Evolutionary conservation across 116 monocot species (phyloP), one percentile per base, ranked within the genome.

Genomic region (Dioscorea cayenensis): DNA sequence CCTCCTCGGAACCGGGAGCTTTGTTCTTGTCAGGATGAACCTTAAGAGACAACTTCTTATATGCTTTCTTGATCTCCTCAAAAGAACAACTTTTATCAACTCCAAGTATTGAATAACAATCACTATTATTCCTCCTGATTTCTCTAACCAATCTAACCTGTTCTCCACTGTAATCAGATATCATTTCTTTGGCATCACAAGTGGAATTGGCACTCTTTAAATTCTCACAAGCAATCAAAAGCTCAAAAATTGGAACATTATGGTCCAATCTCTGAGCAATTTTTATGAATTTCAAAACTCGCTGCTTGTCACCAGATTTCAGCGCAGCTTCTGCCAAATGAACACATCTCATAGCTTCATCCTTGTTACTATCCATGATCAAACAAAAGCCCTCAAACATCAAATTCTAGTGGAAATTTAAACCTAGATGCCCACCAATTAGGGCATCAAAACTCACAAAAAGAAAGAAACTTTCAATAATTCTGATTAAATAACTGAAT

Each of bases 1-100:
- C 87, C 66, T 87, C 84, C 22, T 87, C 84, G 7, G 84, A 84
- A 23, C 87, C 87, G 20, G 84, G 87, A 3, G 81, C 87, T 64
- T 81, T 84, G 76, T 84, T 87, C 73, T 87, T 87, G 58, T 87
- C 87, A 23, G 84, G 87, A 65, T 87, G 87, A 35, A 87, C 75
- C 65, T 81, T 87, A 19, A 87, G 80, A 2, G 87, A 87, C 48
- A 87, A 35, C 62, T 80, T 87, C 73, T 66, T 83, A 49, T 87
- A 84, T 8, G 87, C 87, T 49, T 59, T 87, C 51, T 72, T 71
- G 23, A 87, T 83, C 66, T 87, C 84, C 69, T 87, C 87, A 0
- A 59, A 68, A 14, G 83, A 80, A 60, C 80, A 87, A 35, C 51
- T 78, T 72, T 73, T 83, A 60, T 80, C 80, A 14, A 87, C 74